Conservation (phyloP, 2,329 filamentous ascomycete species). For the Aspergillus puulaauensis region DNA sequence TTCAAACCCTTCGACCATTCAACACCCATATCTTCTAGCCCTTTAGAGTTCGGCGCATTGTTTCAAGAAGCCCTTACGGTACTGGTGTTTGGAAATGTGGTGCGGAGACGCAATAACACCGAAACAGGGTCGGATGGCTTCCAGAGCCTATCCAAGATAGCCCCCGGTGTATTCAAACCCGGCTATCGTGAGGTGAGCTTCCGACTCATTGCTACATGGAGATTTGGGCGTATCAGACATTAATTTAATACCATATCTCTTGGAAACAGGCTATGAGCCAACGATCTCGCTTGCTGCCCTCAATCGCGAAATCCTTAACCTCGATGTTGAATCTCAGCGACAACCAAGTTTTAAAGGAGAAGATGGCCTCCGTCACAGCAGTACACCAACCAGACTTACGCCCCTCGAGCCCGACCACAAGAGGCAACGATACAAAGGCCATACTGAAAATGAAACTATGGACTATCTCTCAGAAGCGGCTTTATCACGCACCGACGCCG, state of each 20-base stretch:
- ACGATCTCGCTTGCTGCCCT: conserved; percentile 33
- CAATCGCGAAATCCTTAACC: conserved; percentile 34
- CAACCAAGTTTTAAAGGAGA: conserved; percentile 15
- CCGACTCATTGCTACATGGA: neutral
- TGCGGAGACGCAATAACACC: neutral
- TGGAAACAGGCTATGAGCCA: conserved; percentile 34
- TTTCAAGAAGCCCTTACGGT: conserved; percentile 26
- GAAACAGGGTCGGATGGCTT: conserved; percentile 2
- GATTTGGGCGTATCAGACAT: neutral
- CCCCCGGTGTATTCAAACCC: conserved; percentile 30
- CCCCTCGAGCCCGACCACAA: neutral
- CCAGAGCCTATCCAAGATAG: conserved; percentile 23
- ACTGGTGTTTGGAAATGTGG: conserved; percentile 8
- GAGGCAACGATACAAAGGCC: conserved; percentile 11
- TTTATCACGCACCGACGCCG: conserved; percentile 19
- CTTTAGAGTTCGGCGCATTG: conserved; percentile 17
- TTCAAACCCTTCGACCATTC: neutral
- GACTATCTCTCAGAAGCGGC: conserved; percentile 29
- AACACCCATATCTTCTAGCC: neutral
- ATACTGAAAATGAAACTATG: conserved; percentile 33
- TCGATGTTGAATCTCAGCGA: conserved; percentile 29
- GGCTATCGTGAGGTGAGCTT: conserved; percentile 30
- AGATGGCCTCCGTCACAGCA: conserved; percentile 11
- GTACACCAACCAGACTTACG: neutral
- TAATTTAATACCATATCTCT: neutral